Base-by-base conservation (phyloP, 2,329 filamentous ascomycete species). In the Aspergillus persii region DNA sequence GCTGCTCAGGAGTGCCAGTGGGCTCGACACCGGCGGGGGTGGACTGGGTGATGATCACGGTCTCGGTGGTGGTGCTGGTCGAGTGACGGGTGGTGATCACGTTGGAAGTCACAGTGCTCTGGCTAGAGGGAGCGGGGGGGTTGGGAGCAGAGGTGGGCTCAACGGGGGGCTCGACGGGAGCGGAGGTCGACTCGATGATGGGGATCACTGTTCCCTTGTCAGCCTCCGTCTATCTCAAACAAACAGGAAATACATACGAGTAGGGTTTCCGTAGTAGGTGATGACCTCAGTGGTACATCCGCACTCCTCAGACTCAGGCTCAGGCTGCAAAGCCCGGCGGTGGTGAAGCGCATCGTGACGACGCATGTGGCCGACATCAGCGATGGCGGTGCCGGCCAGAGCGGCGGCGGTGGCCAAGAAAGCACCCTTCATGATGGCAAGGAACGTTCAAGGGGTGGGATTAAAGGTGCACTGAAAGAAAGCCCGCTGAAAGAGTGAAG, bases 401-500 rank as follows among this genome's bases (percentile, higher is more conserved):
- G 77, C 78, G 61, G 80, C 81, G 62, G 79, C 80, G 65, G 87
- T 86, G 76, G 88, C 84, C 69, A 90, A 77, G 71, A 89, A 75
- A 72, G 83, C 82, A 72, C 83, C 86, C 89, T 90, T 95, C 91
- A 95, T 95, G 47, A 73, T 89, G 80, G 56, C 59, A 50, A 41
- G 12, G 36, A n/a, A 41, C n/a, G 57, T 15, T 18, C 41, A 56
- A 62, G 39, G 44, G 11, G 30, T 51, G 23, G 30, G 44, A 36
- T 51, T 15, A 55, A 55, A 39, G 46, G 36, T n/a, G 29, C 12
- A 18, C 26, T 62, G 58, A 73, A 90, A 79, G 88, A 91, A 82
- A 87, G 88, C 86, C 90, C 90, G 90, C 90, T 92, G 81, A 94
- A 92, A 77, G 90, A 73, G 76, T 78, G 70, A 76, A 73, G 73